Conservation (phyloP, 352 stramenopile species). For the Pythium phragmitis region DNA sequence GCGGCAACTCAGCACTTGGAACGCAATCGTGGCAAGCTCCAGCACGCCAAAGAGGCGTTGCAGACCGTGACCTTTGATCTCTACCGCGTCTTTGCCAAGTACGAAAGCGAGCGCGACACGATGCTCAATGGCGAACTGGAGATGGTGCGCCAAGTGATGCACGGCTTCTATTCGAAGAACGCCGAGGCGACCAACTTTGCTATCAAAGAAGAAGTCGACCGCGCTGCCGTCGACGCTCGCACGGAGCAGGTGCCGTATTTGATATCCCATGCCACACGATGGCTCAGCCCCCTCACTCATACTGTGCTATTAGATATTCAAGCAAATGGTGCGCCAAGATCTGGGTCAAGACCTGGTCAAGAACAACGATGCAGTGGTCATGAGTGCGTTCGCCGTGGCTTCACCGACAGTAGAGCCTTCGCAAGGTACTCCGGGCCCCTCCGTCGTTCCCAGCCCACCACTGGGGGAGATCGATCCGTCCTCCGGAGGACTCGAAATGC, state of each 20-base stretch:
- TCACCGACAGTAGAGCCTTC: not conserved
- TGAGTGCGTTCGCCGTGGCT: not conserved
- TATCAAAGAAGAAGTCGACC: slow-evolving; percentile 59
- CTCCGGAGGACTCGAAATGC: not conserved
- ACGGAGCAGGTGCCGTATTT: slow-evolving; percentile 36
- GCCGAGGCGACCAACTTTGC: slow-evolving; percentile 63
- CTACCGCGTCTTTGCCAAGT: slow-evolving; percentile 77
- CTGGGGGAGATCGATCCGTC: not conserved
- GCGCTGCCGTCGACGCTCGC: slow-evolving; percentile 40
- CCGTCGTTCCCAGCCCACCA: not conserved
- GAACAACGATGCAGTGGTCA: not conserved
- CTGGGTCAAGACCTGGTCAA: slow-evolving; percentile 31
- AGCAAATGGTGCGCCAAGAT: slow-evolving; percentile 58
- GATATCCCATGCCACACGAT: no score
- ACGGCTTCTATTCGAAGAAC: slow-evolving; percentile 77
- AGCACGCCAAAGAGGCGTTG: slow-evolving; percentile 41
- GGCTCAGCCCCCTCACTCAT: not conserved
- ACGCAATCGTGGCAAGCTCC: slow-evolving; percentile 57
- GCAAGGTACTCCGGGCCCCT: not conserved
- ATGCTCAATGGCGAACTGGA: slow-evolving; percentile 80
- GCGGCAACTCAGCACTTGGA: slow-evolving; percentile 39
- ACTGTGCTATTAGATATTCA: slow-evolving; percentile 39
- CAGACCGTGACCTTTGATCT: slow-evolving; percentile 59
- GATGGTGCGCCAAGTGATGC: slow-evolving; percentile 80
- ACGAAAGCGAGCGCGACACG: slow-evolving; percentile 68